phyloP scores from a whole-genome alignment of 352 stramenopile genomes.

The Phytophthora macrochlamydospora region DNA sequence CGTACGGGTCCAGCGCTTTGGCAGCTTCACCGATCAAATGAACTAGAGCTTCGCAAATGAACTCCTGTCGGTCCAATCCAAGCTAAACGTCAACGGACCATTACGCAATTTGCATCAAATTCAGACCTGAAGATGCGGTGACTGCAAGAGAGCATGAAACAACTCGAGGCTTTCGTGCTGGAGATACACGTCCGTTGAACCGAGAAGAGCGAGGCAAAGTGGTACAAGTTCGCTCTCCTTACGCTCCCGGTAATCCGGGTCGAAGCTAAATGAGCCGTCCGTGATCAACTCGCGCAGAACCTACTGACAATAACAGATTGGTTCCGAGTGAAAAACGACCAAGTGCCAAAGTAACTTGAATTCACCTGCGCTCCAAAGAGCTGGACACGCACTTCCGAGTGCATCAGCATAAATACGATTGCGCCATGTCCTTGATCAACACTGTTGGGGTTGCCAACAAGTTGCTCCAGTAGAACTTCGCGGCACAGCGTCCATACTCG shows the following conservation, averaged over 20 bases:
- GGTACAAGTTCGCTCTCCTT: conserved; percentile 48
- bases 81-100: background rate
- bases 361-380: conserved; percentile 63
- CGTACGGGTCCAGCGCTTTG: conserved; percentile 43
- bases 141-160: conserved; percentile 52
- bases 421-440: conserved; percentile 30
- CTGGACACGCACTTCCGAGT: conserved; percentile 34
- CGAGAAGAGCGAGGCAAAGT: conserved; percentile 39
- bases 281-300: conserved; percentile 63
- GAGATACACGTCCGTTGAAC: conserved; percentile 41
- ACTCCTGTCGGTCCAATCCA: conserved; percentile 18
- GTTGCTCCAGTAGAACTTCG: conserved; percentile 60
- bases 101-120: background rate
- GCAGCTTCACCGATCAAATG: conserved; percentile 46
- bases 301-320: conserved; percentile 17
- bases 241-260: conserved; percentile 35
- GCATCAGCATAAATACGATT: conserved; percentile 52
- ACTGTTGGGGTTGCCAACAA: conserved; percentile 48
- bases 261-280: conserved; percentile 55
- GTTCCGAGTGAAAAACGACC: too few relatives aligned
- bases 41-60: conserved; percentile 45
- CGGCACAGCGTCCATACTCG: conserved; percentile 41
- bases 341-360: background rate
- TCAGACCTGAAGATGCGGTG: conserved; percentile 37
- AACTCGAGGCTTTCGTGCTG: conserved; percentile 71